These are phyloP conservation scores for Botryotinia convoluta DNA, from an alignment of 2,329 filamentous ascomycete genomes.

Conservation along the genomic window DNA sequence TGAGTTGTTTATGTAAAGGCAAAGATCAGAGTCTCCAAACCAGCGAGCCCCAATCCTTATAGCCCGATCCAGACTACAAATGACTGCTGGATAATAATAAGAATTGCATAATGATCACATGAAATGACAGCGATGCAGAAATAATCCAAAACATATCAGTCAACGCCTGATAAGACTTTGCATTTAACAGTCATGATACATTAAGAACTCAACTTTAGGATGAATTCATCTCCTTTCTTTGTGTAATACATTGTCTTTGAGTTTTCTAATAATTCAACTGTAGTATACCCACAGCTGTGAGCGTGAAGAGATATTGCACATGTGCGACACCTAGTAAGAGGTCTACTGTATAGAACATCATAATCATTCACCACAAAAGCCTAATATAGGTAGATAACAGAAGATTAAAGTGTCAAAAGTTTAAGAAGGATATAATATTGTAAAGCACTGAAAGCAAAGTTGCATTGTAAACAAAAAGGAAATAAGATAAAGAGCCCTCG, in stretches of 20 bases:
- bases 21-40: neutral
- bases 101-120: neutral
- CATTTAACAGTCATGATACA: neutral
- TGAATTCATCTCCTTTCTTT: neutral
- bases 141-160: neutral
- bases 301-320: accelerated
- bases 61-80: neutral
- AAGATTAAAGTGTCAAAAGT: neutral
- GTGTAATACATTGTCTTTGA: too few relatives aligned
- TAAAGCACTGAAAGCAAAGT: neutral
- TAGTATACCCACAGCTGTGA: neutral
- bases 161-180: neutral
- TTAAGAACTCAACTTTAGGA: too few relatives aligned
- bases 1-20: neutral
- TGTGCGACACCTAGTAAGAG: neutral
- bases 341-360: neutral
- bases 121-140: accelerated
- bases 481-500: too few relatives aligned
- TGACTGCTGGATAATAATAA: neutral
- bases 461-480: neutral
- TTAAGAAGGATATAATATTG: neutral
- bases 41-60: neutral
- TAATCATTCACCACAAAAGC: neutral
- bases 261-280: neutral
- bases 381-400: neutral